phyloP scores from a whole-genome alignment of 345 rosid species.

The Draba incana region DNA sequence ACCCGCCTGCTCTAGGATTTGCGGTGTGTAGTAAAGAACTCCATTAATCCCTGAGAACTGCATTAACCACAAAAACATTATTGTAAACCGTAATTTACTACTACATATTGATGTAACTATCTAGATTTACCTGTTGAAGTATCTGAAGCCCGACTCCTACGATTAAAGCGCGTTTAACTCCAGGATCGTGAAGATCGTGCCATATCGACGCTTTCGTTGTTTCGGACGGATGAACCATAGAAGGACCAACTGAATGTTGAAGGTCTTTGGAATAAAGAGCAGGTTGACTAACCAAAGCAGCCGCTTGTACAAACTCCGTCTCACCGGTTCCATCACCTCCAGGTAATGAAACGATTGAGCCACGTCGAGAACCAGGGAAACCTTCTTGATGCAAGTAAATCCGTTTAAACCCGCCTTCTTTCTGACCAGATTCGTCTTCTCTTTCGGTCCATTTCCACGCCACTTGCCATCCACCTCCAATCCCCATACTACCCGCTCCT shows the following conservation, averaged over 20 bases:
- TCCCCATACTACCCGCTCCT: constrained; percentile 58
- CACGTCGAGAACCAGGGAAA: constrained; percentile 62
- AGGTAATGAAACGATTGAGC: constrained; percentile 66
- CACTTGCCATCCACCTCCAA: constrained; percentile 98
- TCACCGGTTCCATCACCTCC: constrained; percentile 61
- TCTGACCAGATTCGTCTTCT: constrained; percentile 70
- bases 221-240: constrained; percentile 90
- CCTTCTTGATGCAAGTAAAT: constrained; percentile 85
- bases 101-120: constrained; percentile 8
- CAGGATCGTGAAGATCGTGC: constrained; percentile 89
- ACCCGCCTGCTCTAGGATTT: constrained; percentile 96
- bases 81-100: background rate
- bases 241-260: constrained; percentile 72
- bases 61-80: constrained; percentile 28
- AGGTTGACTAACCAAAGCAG: constrained; percentile 91
- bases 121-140: constrained; percentile 87
- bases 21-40: constrained; percentile 96
- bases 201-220: constrained; percentile 61
- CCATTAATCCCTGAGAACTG: constrained; percentile 99
- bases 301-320: constrained; percentile 67
- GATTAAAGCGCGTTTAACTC: constrained; percentile 85
- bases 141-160: constrained; percentile 95
- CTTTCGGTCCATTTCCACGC: constrained; percentile 96
- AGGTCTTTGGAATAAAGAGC: constrained; percentile 83
- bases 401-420: constrained; percentile 83